These are phyloP conservation scores for Tremellales sp. DNA, from an alignment of 1,284 basidiomycete genomes.

Conservation along the genomic window DNA sequence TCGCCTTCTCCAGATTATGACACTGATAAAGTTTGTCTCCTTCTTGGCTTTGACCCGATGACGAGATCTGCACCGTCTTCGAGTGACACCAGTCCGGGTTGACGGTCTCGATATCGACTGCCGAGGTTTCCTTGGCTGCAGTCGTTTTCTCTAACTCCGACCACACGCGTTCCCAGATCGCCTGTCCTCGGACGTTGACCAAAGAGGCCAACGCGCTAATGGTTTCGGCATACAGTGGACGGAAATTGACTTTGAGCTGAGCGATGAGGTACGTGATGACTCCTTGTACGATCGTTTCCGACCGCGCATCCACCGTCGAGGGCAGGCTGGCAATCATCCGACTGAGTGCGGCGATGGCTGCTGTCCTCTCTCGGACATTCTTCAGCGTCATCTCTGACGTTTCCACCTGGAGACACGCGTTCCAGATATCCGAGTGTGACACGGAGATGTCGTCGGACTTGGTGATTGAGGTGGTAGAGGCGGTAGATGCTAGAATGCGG, in stretches of 20 bases:
- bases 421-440: conserved; percentile 51
- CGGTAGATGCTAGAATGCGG: conserved; percentile 37
- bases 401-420: conserved; percentile 67
- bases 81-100: conserved; percentile 35
- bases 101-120: conserved; percentile 26
- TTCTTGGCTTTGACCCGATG: conserved; percentile 20
- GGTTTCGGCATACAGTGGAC: conserved; percentile 83
- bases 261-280: conserved; percentile 38
- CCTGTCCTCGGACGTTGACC: conserved; percentile 59
- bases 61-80: conserved; percentile 2
- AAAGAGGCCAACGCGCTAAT: conserved; percentile 63
- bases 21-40: conserved; percentile 45
- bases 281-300: conserved; percentile 55
- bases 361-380: conserved; percentile 74
- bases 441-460: conserved; percentile 2
- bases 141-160: conserved; percentile 55
- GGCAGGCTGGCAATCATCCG: conserved; percentile 31
- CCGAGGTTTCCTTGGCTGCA: conserved; percentile 15
- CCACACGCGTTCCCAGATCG: conserved; percentile 70
- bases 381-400: conserved; percentile 67
- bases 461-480: conserved; percentile 9
- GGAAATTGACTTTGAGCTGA: conserved; percentile 85
- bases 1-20: conserved; percentile 30
- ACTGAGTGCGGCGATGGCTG: conserved; percentile 55
- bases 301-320: conserved; percentile 2